phyloP scores from a whole-genome alignment of 2,329 filamentous ascomycete species.

The Hymenoscyphus albidus region DNA sequence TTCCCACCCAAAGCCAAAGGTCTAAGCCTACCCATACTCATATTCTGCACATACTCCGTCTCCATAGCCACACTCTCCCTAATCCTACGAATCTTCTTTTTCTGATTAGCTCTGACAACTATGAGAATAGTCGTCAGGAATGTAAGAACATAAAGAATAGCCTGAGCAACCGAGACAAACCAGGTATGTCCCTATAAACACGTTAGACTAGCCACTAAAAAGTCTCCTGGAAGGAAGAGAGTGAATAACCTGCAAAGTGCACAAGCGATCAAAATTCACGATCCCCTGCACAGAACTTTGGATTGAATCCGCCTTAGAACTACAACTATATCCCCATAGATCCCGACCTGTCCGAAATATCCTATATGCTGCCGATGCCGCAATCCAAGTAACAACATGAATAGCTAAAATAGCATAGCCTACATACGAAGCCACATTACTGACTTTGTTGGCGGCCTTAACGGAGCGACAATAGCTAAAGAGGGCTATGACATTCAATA shows the following conservation, averaged over 20 bases:
- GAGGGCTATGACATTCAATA: constrained; percentile 21
- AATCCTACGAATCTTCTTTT: constrained; percentile 22
- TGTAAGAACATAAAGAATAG: constrained; percentile 18
- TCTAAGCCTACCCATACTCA: constrained; percentile 3
- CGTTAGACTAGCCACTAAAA: constrained; percentile 1
- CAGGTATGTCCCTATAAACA: constrained; percentile 15
- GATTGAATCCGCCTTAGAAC: constrained; percentile 16
- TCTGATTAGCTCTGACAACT: constrained; percentile 11
- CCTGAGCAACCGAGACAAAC: constrained; percentile 22
- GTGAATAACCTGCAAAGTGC: constrained; percentile 22
- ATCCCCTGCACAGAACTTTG: constrained; percentile 19
- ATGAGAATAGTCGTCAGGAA: constrained; percentile 19
- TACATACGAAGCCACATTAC: constrained; percentile 10
- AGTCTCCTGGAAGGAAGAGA: background rate
- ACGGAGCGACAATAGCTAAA: constrained; percentile 17
- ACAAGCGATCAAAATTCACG: constrained; percentile 25
- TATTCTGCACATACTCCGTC: constrained; percentile 14
- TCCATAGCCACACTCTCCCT: constrained; percentile 18
- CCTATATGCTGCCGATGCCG: constrained; percentile 15
- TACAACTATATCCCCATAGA: constrained; percentile 26
- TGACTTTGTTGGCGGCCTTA: constrained; percentile 19
- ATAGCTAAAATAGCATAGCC: constrained; percentile 11
- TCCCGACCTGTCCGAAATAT: constrained; percentile 13
- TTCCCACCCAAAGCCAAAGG: constrained; percentile 6
- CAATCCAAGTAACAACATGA: constrained; percentile 20